Evolutionary conservation across 352 stramenopile species (phyloP).

Genomic region (Thraustochytrium sp.): DNA sequence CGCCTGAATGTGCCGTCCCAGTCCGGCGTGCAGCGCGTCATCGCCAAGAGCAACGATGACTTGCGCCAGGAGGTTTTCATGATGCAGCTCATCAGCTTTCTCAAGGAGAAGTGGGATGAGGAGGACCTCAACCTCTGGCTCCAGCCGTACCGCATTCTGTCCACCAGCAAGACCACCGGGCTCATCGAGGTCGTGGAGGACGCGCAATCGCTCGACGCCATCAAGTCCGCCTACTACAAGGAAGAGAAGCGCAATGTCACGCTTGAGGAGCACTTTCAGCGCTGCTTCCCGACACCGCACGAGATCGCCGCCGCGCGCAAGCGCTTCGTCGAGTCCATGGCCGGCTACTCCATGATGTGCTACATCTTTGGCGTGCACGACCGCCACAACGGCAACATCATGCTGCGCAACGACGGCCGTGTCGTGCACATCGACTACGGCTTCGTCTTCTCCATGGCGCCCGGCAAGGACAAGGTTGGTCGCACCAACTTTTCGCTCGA

Average conservation of each 20-base stretch:
- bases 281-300: conserved; percentile 69
- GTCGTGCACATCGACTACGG: conserved; percentile 99
- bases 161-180: conserved; percentile 85
- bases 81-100: conserved; percentile 94
- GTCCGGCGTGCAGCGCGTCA: conserved; percentile 56
- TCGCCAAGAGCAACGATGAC: conserved; percentile 98
- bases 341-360: conserved; percentile 92
- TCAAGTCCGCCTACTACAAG: conserved; percentile 91
- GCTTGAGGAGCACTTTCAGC: conserved; percentile 81
- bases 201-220: conserved; percentile 91
- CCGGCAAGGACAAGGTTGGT: conserved; percentile 66
- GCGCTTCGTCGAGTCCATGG: conserved; percentile 94
- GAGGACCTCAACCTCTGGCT: conserved; percentile 89
- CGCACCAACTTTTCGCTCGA: conserved; percentile 90
- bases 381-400: conserved; percentile 98
- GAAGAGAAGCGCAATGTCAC: conserved; percentile 73
- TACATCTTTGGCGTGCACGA: conserved; percentile 99
- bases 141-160: conserved; percentile 91
- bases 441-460: conserved; percentile 96
- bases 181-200: conserved; percentile 96
- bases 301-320: conserved; percentile 79
- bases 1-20: not conserved
- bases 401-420: conserved; percentile 95
- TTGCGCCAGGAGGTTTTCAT: conserved; percentile 96
- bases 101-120: conserved; percentile 88